phyloP scores from a whole-genome alignment of 164 flowering plant species.

The Annona cherimola region DNA sequence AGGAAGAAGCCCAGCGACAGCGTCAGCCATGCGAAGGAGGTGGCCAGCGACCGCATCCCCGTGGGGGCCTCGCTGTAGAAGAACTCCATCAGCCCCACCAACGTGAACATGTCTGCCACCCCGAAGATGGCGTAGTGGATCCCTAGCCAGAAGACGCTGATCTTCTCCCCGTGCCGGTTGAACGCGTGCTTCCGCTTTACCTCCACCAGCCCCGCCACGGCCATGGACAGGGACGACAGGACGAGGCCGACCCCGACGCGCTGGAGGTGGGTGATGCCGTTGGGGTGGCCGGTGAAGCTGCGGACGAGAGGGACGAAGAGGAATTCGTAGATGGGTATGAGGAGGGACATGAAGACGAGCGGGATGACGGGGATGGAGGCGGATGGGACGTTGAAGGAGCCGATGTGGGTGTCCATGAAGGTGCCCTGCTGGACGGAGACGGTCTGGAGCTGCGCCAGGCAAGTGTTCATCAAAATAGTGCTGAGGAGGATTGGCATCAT shows the following conservation, averaged over 20 bases:
- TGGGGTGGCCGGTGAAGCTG: conserved; percentile 41
- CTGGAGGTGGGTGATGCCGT: conserved; percentile 66
- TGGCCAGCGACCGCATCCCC: conserved; percentile 60
- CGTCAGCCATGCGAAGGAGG: conserved; percentile 54
- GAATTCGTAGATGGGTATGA: conserved; percentile 56
- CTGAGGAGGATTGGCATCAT: conserved; percentile 60
- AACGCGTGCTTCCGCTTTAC: conserved; percentile 39
- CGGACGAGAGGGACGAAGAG: conserved; percentile 53
- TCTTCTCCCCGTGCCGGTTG: conserved; percentile 22
- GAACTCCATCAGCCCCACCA: conserved; percentile 62
- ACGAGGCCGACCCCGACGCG: conserved; percentile 62
- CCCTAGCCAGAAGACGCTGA: conserved; percentile 56
- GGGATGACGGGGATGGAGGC: conserved; percentile 63
- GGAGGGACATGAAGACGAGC: conserved; percentile 42
- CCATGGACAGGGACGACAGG: conserved; percentile 54
- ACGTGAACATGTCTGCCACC: conserved; percentile 66
- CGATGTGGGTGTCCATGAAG: conserved; percentile 36
- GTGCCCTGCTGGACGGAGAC: conserved; percentile 57
- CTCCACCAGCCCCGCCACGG: conserved; percentile 47
- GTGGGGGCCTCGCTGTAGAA: conserved; percentile 63
- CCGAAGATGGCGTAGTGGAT: conserved; percentile 61
- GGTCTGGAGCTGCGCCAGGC: conserved; percentile 66
- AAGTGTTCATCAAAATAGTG: conserved; percentile 66
- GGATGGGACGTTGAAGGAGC: conserved; percentile 38
- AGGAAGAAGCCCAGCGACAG: conserved; percentile 56